Percentiles rank a stretch among this genome's conserved stretches.
These are phyloP conservation scores for Ophiostoma tasmaniense DNA, from an alignment of 2,329 filamentous ascomycete species.

Conservation along the genomic window DNA sequence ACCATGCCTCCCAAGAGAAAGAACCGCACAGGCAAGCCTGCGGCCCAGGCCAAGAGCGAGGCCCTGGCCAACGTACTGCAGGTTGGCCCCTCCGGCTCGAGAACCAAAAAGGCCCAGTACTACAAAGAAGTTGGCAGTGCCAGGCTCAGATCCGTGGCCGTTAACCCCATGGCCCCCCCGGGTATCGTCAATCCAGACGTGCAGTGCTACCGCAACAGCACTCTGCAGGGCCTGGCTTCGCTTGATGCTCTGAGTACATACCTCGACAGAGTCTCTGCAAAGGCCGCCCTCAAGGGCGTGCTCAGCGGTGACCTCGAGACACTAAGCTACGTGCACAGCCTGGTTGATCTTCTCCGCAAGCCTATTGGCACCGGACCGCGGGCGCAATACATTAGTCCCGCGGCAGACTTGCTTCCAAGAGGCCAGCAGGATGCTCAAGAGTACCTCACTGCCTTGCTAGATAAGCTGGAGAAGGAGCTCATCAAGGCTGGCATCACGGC, in stretches of 20 bases:
- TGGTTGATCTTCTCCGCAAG: conserved; percentile 64
- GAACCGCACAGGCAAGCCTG: neutral
- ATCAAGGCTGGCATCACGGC: conserved; percentile 37
- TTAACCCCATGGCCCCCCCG: conserved; percentile 37
- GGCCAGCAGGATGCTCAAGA: conserved; percentile 98
- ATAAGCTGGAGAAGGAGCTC: conserved; percentile 74
- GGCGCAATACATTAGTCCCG: conserved; percentile 64
- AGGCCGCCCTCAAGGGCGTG: conserved; percentile 23
- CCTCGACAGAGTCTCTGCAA: conserved; percentile 33
- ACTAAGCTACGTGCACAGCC: conserved; percentile 47
- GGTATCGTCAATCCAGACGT: conserved; percentile 90
- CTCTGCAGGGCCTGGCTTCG: conserved; percentile 76
- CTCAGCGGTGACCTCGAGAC: conserved; percentile 33
- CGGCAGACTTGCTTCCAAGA: conserved; percentile 85
- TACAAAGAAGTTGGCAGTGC: no score
- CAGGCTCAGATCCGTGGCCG: no score
- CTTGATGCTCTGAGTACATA: conserved; percentile 62
- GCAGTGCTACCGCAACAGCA: conserved; percentile 95
- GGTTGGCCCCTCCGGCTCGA: conserved; percentile 29
- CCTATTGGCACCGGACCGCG: conserved; percentile 43
- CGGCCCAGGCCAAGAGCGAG: neutral
- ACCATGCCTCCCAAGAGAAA: conserved; percentile 28
- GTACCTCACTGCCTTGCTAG: conserved; percentile 85
- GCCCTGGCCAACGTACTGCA: conserved; percentile 10
- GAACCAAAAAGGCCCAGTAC: neutral